Evolutionary conservation across 2,329 filamentous ascomycete genomes (phyloP).

Genomic region (Atkinsonella hypoxylon): DNA sequence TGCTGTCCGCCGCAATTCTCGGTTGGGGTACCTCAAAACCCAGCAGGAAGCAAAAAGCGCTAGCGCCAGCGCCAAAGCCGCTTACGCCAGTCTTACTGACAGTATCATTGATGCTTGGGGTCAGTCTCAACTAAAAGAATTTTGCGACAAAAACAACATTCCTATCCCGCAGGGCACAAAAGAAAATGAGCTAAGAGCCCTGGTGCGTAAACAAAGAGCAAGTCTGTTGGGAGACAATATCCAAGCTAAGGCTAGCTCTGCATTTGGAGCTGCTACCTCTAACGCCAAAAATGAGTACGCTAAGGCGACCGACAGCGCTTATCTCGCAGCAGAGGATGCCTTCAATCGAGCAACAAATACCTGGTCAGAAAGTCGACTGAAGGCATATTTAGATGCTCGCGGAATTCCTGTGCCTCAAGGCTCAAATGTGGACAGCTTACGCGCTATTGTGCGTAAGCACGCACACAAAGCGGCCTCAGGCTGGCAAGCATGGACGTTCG

Average conservation of each 20-base stretch:
- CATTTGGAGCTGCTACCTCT: constrained; percentile 60
- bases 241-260: constrained; percentile 42
- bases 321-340: constrained; percentile 48
- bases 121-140: constrained; percentile 80
- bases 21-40: constrained; percentile 60
- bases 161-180: constrained; percentile 81
- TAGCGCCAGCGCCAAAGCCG: constrained; percentile 52
- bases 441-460: constrained; percentile 62
- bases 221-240: constrained; percentile 56
- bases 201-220: constrained; percentile 79
- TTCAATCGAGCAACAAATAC: constrained; percentile 49
- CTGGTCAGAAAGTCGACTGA: constrained; percentile 69
- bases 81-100: constrained; percentile 67
- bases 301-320: constrained; percentile 59
- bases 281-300: constrained; percentile 67
- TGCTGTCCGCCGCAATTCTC: constrained; percentile 79
- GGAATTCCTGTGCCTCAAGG: constrained; percentile 63
- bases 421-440: constrained; percentile 59
- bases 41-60: constrained; percentile 48
- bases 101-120: constrained; percentile 82
- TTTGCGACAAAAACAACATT: constrained; percentile 82
- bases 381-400: constrained; percentile 66
- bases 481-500: constrained; percentile 67
- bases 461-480: constrained; percentile 56
- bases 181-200: constrained; percentile 76